Evolutionary conservation across 768 basidiomycete species (phyloP), one percentile per base, ranked within the genome.

Genomic region (Pleurotus giganteus): DNA sequence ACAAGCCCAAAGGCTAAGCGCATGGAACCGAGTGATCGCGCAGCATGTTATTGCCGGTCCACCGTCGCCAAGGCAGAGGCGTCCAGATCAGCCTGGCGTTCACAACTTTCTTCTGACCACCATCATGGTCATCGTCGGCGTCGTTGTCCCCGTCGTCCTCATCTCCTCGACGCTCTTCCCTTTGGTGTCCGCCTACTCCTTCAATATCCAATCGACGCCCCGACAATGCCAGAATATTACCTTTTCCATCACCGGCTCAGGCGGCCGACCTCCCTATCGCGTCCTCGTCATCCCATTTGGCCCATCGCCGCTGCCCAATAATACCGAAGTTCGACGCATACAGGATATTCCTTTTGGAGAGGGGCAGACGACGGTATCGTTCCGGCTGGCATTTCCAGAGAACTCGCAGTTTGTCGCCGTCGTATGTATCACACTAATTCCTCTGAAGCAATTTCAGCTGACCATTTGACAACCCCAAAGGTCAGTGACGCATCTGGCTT

Each of bases 331-430:
- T 21, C 77, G 89, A 26, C 78, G 63, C 37, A 84, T 89, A 44
- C 64, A 84, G 47, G 79, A 80, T 60, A 66, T 81, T 11, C 65
- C 76, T 4, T 90, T 91, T 63, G 56, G 70, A 17, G 77, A 68
- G 24, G 61, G 67, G 23, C 64, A 68, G 4, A 71, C 65, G 2
- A 70, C 74, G 21, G 60, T 81, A 26, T 74, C 66, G 32, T 86
- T 91, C 65, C 68, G 79, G 63, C 75, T 90, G 50, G 78, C 75
- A 26, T 91, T 79, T 64, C 89, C 89, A 0, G 74, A 69, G 45
- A 76, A 82, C 63, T 87, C 88, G 2, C 84, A 88, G 62, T 85
- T 92, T 52, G 87, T 91, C 23, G 83, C 85, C 4, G 85, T 90
- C 62, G 89, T 89, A 62, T 71, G 86, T 82, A 4, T 26, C 6